These are phyloP conservation scores for Arabis hirsuta DNA, from an alignment of 345 rosid species.

Conservation along the genomic window DNA sequence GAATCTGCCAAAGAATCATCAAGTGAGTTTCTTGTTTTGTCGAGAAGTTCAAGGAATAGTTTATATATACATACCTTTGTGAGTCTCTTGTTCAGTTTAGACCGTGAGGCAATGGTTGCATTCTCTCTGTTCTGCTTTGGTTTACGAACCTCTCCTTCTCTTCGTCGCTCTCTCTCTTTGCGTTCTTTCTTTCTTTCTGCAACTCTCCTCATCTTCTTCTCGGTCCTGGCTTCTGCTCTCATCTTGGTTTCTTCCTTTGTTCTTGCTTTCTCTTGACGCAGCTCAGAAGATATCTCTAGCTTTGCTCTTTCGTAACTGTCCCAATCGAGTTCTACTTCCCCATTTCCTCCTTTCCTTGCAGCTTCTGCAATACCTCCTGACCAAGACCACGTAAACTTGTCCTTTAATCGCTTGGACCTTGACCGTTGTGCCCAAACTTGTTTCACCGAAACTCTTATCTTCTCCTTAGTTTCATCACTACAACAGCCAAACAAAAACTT, in stretches of 20 bases:
- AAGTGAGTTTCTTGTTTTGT: slow-evolving; percentile 7
- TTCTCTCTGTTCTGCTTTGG: slow-evolving; percentile 40
- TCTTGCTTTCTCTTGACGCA: slow-evolving; percentile 56
- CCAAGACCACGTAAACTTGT: slow-evolving; percentile 60
- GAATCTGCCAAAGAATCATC: slow-evolving; percentile 54
- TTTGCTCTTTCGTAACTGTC: slow-evolving; percentile 63
- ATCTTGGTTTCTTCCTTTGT: slow-evolving; percentile 53
- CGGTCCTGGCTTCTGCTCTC: slow-evolving; percentile 53
- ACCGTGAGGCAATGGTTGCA: slow-evolving; percentile 37
- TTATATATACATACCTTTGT: slow-evolving; percentile 65
- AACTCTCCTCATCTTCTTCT: slow-evolving; percentile 57
- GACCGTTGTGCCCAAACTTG: slow-evolving; percentile 64
- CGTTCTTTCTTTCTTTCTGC: slow-evolving; percentile 63
- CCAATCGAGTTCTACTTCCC: slow-evolving; percentile 68
- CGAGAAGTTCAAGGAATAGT: neutral
- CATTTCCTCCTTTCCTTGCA: slow-evolving; percentile 70
- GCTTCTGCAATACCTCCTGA: slow-evolving; percentile 59
- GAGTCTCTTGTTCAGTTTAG: slow-evolving; percentile 59
- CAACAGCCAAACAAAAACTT: slow-evolving; percentile 34
- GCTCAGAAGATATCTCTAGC: slow-evolving; percentile 55
- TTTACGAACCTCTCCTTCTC: slow-evolving; percentile 44
- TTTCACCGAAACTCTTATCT: slow-evolving; percentile 62
- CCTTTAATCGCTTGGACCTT: slow-evolving; percentile 53
- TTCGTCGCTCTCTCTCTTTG: slow-evolving; percentile 50
- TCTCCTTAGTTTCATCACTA: slow-evolving; percentile 75